phyloP scores from a whole-genome alignment of 139 green algal genomes.

The Astrephomene gubernaculifera region DNA sequence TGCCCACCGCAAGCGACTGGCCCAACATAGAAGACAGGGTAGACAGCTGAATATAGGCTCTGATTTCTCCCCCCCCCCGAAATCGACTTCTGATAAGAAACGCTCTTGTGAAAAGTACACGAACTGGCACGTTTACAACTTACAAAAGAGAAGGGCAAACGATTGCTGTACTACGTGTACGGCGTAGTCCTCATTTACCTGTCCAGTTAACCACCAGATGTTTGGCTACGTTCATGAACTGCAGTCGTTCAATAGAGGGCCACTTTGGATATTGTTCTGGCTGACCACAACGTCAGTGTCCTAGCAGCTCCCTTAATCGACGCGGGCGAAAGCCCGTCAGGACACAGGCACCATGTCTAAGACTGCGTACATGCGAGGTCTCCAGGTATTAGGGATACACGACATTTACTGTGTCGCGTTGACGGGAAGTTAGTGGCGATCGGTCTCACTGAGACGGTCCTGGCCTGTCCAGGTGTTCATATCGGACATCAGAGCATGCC shows the following conservation, averaged over 20 bases:
- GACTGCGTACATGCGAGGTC: constrained; percentile 74
- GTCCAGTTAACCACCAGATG: too few relatives aligned
- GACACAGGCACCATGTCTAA: constrained; percentile 71
- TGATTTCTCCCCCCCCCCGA: too few relatives aligned
- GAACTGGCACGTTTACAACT: too few relatives aligned
- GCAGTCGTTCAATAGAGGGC: background rate
- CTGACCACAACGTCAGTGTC: background rate
- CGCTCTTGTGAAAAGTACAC: too few relatives aligned
- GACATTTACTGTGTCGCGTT: background rate
- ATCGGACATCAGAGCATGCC: constrained; percentile 89
- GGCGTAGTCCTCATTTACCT: too few relatives aligned
- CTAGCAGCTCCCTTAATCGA: background rate
- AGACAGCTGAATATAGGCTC: too few relatives aligned
- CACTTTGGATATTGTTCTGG: background rate
- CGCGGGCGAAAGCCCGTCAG: background rate
- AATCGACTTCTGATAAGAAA: too few relatives aligned
- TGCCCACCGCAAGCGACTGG: too few relatives aligned
- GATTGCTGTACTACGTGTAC: too few relatives aligned
- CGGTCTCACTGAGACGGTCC: background rate
- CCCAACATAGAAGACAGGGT: too few relatives aligned
- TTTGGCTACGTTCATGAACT: too few relatives aligned
- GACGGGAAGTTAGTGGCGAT: background rate
- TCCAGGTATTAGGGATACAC: constrained; percentile 64
- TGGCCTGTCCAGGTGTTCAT: constrained; percentile 83
- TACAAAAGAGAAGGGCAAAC: too few relatives aligned